Evolutionary conservation across 768 basidiomycete species (phyloP), one percentile per base, ranked within the genome.

Genomic region (Galerina sulciceps): DNA sequence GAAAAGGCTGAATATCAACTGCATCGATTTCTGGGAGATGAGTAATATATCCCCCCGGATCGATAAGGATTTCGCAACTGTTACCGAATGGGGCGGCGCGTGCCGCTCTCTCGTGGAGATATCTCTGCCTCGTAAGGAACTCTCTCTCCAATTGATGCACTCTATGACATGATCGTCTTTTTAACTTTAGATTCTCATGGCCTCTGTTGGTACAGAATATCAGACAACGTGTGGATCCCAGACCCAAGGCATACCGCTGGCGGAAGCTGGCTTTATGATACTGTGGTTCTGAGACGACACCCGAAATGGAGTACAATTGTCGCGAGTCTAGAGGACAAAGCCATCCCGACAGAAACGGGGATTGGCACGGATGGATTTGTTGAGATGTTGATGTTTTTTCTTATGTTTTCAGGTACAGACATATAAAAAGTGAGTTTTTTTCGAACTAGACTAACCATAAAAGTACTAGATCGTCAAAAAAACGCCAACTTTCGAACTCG

Each of bases 91-190:
- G 75, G 76, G 78, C 3, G 62, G 58, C 14, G 73, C 65, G 3
- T 79, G 78, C 48, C 67, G 71, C 6, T 73, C 74, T 6, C 71
- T 79, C 20, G 45, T 62, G 22, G 71, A 77, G 37, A 76, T 76
- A 38, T 67, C 69, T 0, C 68, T 76, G 41, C 76, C 76, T 14
- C 74, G 78, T 78, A 62, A 63, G 75, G 65, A 4, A 18, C n/a
- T 37, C 35, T 36, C 53, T 5, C 5, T 41, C 46, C 35, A 23
- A 18, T 6, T 14, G 13, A 41, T 11, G 17, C 4, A 2, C n/a
- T 23, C 10, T 36, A 26, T 4, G 13, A 36, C 3, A 36, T 51
- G 23, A 58, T 17, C 2, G n/a, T 46, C 5, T 48, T 26, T 49
- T 45, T n/a, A n/a, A 34, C 50, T 38, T 42, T 42, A 71, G 71